These are phyloP conservation scores for Meyerozyma smithsonii DNA, from an alignment of 1,139 yeast species.

Conservation along the genomic window DNA sequence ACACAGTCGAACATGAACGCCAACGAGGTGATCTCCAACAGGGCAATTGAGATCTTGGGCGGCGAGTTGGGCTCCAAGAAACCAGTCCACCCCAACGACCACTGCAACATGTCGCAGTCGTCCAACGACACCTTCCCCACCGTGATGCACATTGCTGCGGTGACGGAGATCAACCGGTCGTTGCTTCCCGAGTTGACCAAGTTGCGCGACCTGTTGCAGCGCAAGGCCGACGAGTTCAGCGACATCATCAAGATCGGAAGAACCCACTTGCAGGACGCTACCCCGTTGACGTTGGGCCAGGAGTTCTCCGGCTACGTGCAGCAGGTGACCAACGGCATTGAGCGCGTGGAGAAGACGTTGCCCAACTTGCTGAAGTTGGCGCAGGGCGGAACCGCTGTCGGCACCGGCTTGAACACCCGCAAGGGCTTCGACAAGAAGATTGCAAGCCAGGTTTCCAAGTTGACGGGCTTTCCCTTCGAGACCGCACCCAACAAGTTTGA, in stretches of 20 bases:
- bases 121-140: slow-evolving; percentile 99
- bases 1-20: slow-evolving; percentile 99
- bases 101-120: slow-evolving; percentile 97
- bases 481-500: slow-evolving; percentile 99
- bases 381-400: slow-evolving; percentile 99
- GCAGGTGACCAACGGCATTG: slow-evolving; percentile 87
- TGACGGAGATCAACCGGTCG: slow-evolving; percentile 70
- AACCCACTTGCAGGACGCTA: slow-evolving; percentile 98
- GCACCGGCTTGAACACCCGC: slow-evolving; percentile 94
- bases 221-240: slow-evolving; percentile 75
- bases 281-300: slow-evolving; percentile 96
- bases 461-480: slow-evolving; percentile 82
- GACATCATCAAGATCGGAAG: slow-evolving; percentile 96
- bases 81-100: slow-evolving; percentile 98
- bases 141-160: slow-evolving; percentile 99
- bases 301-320: slow-evolving; percentile 96
- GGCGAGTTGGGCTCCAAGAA: slow-evolving; percentile 86
- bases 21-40: slow-evolving; percentile 94
- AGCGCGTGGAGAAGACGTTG: slow-evolving; percentile 71
- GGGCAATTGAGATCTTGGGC: slow-evolving; percentile 94
- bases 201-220: slow-evolving; percentile 71
- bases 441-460: slow-evolving; percentile 71
- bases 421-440: slow-evolving; percentile 83
- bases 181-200: slow-evolving; percentile 76
- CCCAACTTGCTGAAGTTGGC: slow-evolving; percentile 80